Evolutionary conservation across 2,329 filamentous ascomycete species (phyloP).

Genomic region (Beauveria asiatica): DNA sequence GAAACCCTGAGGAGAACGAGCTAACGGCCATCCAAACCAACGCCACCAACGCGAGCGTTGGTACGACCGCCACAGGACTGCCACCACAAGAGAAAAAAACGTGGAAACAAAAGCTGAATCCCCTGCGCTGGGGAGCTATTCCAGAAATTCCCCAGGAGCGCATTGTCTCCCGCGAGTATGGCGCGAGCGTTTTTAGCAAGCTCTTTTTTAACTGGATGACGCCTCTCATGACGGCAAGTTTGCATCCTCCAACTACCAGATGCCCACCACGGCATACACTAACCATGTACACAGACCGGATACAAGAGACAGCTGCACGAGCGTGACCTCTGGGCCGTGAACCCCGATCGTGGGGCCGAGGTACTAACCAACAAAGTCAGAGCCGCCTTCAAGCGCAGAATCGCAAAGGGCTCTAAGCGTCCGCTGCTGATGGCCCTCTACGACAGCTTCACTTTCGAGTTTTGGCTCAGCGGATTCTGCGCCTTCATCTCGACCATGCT

Average conservation of each 20-base stretch:
- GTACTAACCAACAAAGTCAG: constrained; percentile 59
- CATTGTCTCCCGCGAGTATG: constrained; percentile 57
- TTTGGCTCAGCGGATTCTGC: constrained; percentile 74
- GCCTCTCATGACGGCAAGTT: constrained; percentile 67
- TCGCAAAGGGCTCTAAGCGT: constrained; percentile 58
- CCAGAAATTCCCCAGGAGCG: constrained; percentile 48
- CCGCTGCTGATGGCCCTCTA: constrained; percentile 74
- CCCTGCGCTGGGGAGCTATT: constrained; percentile 49
- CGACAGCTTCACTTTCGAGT: constrained; percentile 78
- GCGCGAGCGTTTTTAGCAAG: constrained; percentile 63
- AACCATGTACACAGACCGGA: constrained; percentile 49
- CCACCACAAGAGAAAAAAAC: constrained; percentile 34
- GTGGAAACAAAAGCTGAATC: constrained; percentile 59
- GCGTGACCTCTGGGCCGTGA: constrained; percentile 83
- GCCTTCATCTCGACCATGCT: constrained; percentile 65
- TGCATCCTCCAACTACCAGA: constrained; percentile 8
- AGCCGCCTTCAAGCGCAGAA: constrained; percentile 59
- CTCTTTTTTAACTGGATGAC: constrained; percentile 87
- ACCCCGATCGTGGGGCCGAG: constrained; percentile 67
- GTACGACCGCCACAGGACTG: constrained; percentile 28
- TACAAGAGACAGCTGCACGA: constrained; percentile 77
- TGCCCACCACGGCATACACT: neutral
- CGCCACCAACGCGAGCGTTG: constrained; percentile 44
- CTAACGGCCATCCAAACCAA: constrained; percentile 36
- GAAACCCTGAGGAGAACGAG: constrained; percentile 13